Conservation (phyloP, 164 flowering plant genomes). For the Magnolia changhungtana region DNA sequence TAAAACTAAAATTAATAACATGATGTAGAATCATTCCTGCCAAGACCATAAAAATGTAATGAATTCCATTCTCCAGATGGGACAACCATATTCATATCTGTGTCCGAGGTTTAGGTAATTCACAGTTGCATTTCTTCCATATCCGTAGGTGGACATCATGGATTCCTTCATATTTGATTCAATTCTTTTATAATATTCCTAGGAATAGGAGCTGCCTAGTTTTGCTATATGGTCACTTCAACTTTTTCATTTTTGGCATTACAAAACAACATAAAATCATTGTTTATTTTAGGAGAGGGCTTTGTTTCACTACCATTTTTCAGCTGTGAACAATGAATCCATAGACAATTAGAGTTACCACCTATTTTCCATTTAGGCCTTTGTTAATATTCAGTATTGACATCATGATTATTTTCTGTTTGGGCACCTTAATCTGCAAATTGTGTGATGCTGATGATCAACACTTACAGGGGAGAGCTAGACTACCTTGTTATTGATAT, state of each 20-base stretch:
- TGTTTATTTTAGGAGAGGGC: neutral
- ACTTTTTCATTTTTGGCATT: neutral
- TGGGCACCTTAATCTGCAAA: neutral
- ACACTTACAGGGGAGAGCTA: slow-evolving; percentile 87
- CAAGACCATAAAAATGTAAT: no score
- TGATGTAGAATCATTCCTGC: no score
- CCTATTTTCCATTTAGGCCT: no score
- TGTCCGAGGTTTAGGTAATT: no score
- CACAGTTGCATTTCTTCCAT: no score
- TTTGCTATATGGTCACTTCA: neutral
- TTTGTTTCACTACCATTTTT: neutral
- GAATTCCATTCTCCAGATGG: no score
- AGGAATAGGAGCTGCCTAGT: neutral
- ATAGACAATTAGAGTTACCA: neutral
- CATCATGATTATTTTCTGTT: neutral
- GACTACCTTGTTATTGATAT: slow-evolving; percentile 94
- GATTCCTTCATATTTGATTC: neutral
- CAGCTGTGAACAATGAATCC: neutral
- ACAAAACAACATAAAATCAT: neutral
- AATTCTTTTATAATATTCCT: neutral
- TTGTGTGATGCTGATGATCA: slow-evolving; percentile 16
- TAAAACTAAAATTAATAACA: no score
- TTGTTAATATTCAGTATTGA: neutral
- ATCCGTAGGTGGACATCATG: no score
- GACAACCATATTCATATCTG: no score